Evolutionary conservation across 2,329 filamentous ascomycete genomes (phyloP), one percentile per base, ranked within the genome.

Genomic region (Thielaviopsis euricoi): DNA sequence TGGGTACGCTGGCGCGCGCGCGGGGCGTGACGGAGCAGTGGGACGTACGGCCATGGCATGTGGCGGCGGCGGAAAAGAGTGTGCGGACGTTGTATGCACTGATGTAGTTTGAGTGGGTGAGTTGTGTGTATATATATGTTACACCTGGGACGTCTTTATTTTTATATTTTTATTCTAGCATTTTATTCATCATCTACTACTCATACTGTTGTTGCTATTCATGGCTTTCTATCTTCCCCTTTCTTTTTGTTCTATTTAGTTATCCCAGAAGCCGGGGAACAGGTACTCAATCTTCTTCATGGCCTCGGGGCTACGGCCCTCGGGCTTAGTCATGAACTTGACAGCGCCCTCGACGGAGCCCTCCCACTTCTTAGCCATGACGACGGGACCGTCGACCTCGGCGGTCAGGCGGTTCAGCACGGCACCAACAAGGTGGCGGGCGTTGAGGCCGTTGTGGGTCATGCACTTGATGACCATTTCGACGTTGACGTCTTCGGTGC

Each of bases 401-500:
- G 86, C 84, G 65, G 81, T 83, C 65, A 97, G 76, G 71, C 89
- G 85, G 70, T 97, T 88, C 58, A 98, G 75, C 51, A 97, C 89
- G 33, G 87, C 88, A 40, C 82, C 87, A 37, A 98, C 84, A 58
- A 97, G 84, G 55, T 83, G 77, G 69, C 85, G 85, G 37, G 93
- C 93, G 67, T 97, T 98, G 67, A 85, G 78, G 56, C 87, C 79
- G 71, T 98, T 98, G 64, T 89, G 86, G 68, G 86, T 85, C 93
- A 98, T 98, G 72, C 95, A 88, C 61, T 82, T 86, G 83, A 95
- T 88, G 58, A 98, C 93, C 87, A 97, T 95, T 71, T 90, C 87
- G 22, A 98, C 93, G 62, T 89, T 90, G 62, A 98, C 93, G 63
- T 87, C 87, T 59, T 82, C 86, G 53, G 79, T 80, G 21, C 80